Evolutionary conservation across 2,329 filamentous ascomycete genomes (phyloP), one percentile per base, ranked within the genome.

Genomic region (Xylariaceae sp.): DNA sequence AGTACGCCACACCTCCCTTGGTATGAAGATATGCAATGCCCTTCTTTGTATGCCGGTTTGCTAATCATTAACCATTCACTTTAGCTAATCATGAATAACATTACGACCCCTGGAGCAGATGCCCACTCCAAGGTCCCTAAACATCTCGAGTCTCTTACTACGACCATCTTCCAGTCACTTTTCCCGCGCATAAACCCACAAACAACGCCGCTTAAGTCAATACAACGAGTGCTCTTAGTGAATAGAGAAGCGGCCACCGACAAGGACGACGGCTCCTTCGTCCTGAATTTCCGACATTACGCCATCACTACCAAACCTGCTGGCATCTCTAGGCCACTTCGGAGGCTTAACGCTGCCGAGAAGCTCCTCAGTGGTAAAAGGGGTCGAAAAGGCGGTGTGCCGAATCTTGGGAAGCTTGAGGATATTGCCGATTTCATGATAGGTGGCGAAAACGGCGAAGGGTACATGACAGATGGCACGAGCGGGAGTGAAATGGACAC

Each of bases 71-170:
- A 29, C 47, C 33, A 23, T 6, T 26, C 10, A 26, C 24, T 44
- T 13, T 57, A 88, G 84, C 82, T 99, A 37, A 94, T 99, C 62
- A 97, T 99, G 94, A 99, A 99, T 77, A 97, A 96, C 73, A 96
- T 99, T 73, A 83, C 84, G 32, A 87, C 86, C 3, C 81, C 88
- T 23, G 78, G 76, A 26, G 68, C 81, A 37, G 82, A 85, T 52
- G 74, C 82, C 24, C 81, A 80, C 52, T 82, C 85, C 18, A 85
- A 88, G 57, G 86, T 96, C n/a, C 92, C 93, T 4, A 95, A 91
- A 69, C 92, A 97, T 64, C 89, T 99, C 67, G 94, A 99, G 75
- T 88, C 89, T 20, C 86, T 99, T 26, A 87, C 92, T 2, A 97
- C 92, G 2, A 95, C 92, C 39, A 86, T 97, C 67, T 99, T 97